Evolutionary conservation across 352 stramenopile species (phyloP).

Genomic region (Phytophthora melonis): DNA sequence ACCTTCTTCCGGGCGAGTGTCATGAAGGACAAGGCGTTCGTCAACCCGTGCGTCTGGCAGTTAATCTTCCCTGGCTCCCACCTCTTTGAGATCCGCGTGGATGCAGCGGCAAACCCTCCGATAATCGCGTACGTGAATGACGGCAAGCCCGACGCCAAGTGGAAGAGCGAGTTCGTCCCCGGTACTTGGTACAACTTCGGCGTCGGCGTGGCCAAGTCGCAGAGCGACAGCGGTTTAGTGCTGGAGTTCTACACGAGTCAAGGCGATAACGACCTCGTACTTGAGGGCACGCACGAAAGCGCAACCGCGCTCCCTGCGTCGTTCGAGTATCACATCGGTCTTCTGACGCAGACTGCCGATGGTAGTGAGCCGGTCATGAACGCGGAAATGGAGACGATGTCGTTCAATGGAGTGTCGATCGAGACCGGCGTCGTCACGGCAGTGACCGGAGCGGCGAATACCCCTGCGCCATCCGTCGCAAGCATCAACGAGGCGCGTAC

Average conservation of each 20-base stretch:
- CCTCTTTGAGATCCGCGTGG: conserved; percentile 61
- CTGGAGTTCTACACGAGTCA: conserved; percentile 59
- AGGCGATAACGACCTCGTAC: conserved; percentile 38
- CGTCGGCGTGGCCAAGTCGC: conserved; percentile 42
- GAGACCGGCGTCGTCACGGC: conserved; percentile 26
- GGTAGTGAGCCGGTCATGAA: conserved; percentile 42
- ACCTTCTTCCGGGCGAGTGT: conserved; percentile 66
- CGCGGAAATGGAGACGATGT: conserved; percentile 45
- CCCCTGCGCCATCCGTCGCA: too few species aligned
- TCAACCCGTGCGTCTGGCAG: conserved; percentile 36
- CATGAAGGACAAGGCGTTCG: conserved; percentile 46
- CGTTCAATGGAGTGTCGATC: conserved; percentile 52
- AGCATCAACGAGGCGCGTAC: too few species aligned
- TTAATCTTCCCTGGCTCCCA: conserved; percentile 52
- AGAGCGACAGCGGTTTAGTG: conserved; percentile 18
- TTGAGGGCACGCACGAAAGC: conserved; percentile 35
- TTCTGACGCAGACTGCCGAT: conserved; percentile 54
- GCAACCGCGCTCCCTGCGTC: not conserved
- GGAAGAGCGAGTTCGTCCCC: conserved; percentile 51
- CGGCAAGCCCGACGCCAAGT: conserved; percentile 48
- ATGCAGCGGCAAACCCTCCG: conserved; percentile 40
- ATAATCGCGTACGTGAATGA: conserved; percentile 58
- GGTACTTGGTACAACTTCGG: conserved; percentile 72
- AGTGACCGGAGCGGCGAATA: too few species aligned
- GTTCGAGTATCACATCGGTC: conserved; percentile 53